These are phyloP conservation scores for Oryza brachyantha DNA, from an alignment of 176 grass and related monocot species.

Conservation along the genomic window DNA sequence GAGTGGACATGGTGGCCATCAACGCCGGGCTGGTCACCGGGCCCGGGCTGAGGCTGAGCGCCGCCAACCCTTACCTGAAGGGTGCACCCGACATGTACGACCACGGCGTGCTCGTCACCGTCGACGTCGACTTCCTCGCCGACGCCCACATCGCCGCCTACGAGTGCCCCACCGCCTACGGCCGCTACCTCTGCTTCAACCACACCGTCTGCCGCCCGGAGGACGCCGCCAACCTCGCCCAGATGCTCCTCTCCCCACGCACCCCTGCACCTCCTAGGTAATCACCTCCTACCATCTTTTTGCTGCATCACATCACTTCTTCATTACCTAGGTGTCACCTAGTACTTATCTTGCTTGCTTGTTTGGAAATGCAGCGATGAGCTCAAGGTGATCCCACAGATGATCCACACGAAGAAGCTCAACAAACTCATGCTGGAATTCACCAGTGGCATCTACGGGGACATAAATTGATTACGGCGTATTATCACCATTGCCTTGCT, in stretches of 20 bases:
- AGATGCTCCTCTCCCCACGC: constrained; percentile 50
- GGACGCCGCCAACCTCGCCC: constrained; percentile 64
- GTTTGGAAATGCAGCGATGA: constrained; percentile 49
- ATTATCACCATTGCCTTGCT: neutral
- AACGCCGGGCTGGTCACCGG: constrained; percentile 64
- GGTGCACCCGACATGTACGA: constrained; percentile 81
- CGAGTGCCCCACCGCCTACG: constrained; percentile 67
- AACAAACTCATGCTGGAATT: constrained; percentile 85
- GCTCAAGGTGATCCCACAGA: constrained; percentile 60
- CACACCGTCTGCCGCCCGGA: constrained; percentile 61
- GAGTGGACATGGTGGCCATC: constrained; percentile 88
- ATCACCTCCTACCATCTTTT: no score
- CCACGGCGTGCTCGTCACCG: constrained; percentile 78
- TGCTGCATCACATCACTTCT: no score
- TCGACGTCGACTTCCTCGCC: constrained; percentile 66
- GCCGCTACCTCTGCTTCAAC: constrained; percentile 91
- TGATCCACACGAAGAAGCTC: constrained; percentile 82
- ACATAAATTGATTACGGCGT: constrained; percentile 42
- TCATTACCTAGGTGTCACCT: no score
- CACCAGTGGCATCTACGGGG: constrained; percentile 50
- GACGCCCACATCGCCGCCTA: constrained; percentile 80
- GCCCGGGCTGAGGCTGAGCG: constrained; percentile 44
- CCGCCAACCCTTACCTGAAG: constrained; percentile 62
- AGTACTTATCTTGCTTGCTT: neutral
- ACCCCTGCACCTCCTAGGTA: constrained; percentile 41